These are phyloP conservation scores for Chamaecrista fasciculata DNA, from an alignment of 306 rosid genomes.

Conservation along the genomic window DNA sequence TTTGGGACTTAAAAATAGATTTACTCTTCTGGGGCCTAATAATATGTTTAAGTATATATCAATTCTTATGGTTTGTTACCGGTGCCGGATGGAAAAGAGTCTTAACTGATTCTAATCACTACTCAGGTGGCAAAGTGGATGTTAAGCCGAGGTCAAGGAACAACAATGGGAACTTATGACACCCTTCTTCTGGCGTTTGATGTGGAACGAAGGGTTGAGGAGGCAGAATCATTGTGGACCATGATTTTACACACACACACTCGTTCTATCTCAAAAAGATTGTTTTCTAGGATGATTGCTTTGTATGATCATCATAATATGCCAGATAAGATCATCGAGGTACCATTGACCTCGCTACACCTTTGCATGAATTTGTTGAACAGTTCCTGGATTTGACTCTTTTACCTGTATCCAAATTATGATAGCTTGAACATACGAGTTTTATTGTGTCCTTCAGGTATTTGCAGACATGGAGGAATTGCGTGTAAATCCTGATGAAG, in stretches of 20 bases:
- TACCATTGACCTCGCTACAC: constrained; percentile 23
- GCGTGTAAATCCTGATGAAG: constrained; percentile 79
- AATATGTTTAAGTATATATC: neutral
- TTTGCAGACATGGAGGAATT: constrained; percentile 94
- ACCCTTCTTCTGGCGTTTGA: constrained; percentile 89
- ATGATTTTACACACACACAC: constrained; percentile 74
- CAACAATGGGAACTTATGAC: constrained; percentile 91
- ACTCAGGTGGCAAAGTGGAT: constrained; percentile 92
- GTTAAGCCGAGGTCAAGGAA: constrained; percentile 95
- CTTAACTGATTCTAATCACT: constrained; percentile 18
- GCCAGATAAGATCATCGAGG: constrained; percentile 72
- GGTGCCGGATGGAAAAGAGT: constrained; percentile 10
- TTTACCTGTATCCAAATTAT: neutral
- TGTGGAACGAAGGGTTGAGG: constrained; percentile 77
- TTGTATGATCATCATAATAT: constrained; percentile 72
- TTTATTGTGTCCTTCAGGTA: constrained; percentile 42
- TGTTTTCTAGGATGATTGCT: constrained; percentile 86
- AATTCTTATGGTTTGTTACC: constrained; percentile 16
- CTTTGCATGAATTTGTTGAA: constrained; percentile 6
- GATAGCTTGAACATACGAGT: neutral
- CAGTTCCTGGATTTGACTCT: neutral
- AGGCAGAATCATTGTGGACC: constrained; percentile 96
- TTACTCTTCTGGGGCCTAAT: no score
- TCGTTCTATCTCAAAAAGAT: constrained; percentile 71
- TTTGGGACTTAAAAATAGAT: no score